Percentiles rank a stretch among this genome's conserved stretches.
These are phyloP conservation scores for Cystobasidium tubakii DNA, from an alignment of 768 basidiomycete genomes.

Conservation along the genomic window DNA sequence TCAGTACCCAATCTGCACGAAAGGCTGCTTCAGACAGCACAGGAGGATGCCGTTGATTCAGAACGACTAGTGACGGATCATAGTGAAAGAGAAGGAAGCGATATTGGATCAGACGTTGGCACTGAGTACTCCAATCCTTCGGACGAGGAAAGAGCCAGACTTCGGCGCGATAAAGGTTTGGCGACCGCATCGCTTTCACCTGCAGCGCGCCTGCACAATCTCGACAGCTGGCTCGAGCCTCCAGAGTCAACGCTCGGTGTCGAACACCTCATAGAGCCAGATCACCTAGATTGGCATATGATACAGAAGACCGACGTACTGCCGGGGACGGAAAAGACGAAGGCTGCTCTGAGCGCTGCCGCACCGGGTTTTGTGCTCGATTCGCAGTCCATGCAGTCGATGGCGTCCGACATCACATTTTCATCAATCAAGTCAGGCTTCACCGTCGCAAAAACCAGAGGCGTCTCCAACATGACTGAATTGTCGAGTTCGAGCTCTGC, in stretches of 20 bases:
- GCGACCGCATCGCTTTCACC: neutral
- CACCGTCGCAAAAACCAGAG: neutral
- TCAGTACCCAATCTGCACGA: slow-evolving; percentile 24
- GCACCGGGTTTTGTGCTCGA: neutral
- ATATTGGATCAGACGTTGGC: neutral
- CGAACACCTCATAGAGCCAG: no score
- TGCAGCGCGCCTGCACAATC: neutral
- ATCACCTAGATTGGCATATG: no score
- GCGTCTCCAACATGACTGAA: neutral
- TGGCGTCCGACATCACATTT: neutral
- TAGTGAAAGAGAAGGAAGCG: neutral
- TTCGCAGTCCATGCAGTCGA: neutral
- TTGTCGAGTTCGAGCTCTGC: neutral
- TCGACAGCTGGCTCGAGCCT: slow-evolving; percentile 28
- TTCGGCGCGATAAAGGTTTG: slow-evolving; percentile 5
- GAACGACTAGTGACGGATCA: neutral
- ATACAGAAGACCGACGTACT: neutral
- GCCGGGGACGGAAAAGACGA: neutral
- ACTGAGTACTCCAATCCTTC: slow-evolving; percentile 31
- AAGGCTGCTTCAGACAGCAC: neutral
- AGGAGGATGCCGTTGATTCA: neutral
- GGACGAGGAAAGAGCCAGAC: slow-evolving; percentile 8
- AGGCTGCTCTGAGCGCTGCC: neutral
- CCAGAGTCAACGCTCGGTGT: no score
- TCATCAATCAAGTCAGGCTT: neutral